Evolutionary conservation across 2,329 filamentous ascomycete genomes (phyloP).

Genomic region (Pseudocercospora eumusae): DNA sequence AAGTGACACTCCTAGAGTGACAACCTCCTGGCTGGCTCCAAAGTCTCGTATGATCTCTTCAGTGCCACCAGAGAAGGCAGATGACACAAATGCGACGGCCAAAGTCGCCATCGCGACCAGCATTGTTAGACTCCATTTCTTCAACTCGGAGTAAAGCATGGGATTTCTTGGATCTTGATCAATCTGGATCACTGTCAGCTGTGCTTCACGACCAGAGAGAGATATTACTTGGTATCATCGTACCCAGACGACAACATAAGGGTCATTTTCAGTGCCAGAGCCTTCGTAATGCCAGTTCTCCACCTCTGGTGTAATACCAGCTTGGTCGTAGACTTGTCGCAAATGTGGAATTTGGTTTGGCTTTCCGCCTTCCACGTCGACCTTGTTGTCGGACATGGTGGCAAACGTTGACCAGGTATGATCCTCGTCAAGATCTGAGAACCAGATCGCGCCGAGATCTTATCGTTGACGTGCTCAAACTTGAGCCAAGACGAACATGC

Average conservation of each 20-base stretch:
- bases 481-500: neutral
- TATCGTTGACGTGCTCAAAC: neutral
- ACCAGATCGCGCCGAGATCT: neutral
- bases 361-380: constrained; percentile 36
- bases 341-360: constrained; percentile 34
- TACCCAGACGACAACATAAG: constrained; percentile 65
- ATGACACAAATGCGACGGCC: constrained; percentile 68
- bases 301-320: constrained; percentile 41
- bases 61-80: constrained; percentile 64
- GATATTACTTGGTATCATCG: neutral
- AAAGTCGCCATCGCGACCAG: constrained; percentile 67
- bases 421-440: neutral
- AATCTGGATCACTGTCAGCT: constrained; percentile 41
- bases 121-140: constrained; percentile 68
- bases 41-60: constrained; percentile 59
- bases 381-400: constrained; percentile 33
- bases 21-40: constrained; percentile 53
- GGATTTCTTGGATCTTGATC: constrained; percentile 68
- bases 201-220: neutral
- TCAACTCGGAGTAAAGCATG: constrained; percentile 56
- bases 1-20: constrained; percentile 63
- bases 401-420: neutral
- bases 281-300: constrained; percentile 39
- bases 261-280: constrained; percentile 64
- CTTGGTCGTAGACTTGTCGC: constrained; percentile 38